Base-by-base conservation (phyloP, 2,329 filamentous ascomycete species). In the Graphiopsis chlorocephala region DNA sequence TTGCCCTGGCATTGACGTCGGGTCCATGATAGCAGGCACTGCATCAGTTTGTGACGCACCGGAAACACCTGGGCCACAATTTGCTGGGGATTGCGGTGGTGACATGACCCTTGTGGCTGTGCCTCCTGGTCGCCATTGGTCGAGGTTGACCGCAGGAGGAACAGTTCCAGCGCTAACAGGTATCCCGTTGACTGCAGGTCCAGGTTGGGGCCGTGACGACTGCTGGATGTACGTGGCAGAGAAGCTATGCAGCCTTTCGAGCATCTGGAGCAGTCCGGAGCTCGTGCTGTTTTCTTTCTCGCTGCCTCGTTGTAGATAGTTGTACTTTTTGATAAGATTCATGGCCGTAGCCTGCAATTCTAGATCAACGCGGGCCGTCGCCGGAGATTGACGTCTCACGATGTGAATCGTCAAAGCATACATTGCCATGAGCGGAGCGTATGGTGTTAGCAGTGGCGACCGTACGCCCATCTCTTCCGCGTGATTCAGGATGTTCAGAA, bases 271-370 rank as follows among this genome's bases (percentile, higher is more conserved):
- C 1, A 61, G 47, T 28, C 59, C 47, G 4, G 59, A 52, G 15
- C 31, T 23, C n/a, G 52, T 38, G 35, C 33, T 45, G 6, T 33
- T n/a, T 10, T 38, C 23, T 20, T 38, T 26, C 1, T 29, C 47
- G n/a, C 23, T 35, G 15, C 2, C 31, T 17, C 26, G n/a, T 28
- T 61, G 59, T 10, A 26, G 17, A n/a, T 3, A 38, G 31, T 38
- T 29, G 47, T 35, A 53, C 15, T 53, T 52, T 23, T 42, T 52
- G 31, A 61, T 61, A 6, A 61, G 47, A 15, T 35, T 53, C 45
- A 61, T 52, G 2, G 59, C 59, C 29, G 59, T 61, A 20, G 59
- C 59, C 11, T 61, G 59, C 31, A 61, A 14, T 31, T 61, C 59
- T 1, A 61, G 47, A 11, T 61, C 59, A 3, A 61, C 47, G n/a